Evolutionary conservation across 192 early-diverging fungal species (phyloP), one percentile per base, ranked within the genome.

Genomic region (Linderina pennispora): DNA sequence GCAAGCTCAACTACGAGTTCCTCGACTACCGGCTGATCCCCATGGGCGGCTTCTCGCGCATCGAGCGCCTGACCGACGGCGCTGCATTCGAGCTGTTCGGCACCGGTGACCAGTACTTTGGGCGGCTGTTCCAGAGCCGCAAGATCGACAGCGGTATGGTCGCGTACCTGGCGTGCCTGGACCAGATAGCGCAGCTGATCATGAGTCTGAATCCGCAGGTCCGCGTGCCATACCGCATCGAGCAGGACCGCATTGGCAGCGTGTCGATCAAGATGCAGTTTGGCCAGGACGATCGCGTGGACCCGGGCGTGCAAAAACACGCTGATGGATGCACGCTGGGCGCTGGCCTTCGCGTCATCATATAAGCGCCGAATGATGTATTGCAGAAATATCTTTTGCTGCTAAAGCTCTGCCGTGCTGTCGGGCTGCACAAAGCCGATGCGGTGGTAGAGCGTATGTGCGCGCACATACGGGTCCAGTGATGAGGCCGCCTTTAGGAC

Each of bases 271-370:
- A 74, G 42, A 64, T 89, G 14, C 90, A 93, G 64, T 90, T 95
- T 62, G 88, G 85, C 24, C 85, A 91, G 48, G 92, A 92, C 41
- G 94, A 98, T n/a, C 38, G 54, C 75, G 23, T 98, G 94, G 94
- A 95, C 94, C 11, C 77, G 76, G 39, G 94, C 92, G 9, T 76
- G 94, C 11, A 90, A 87, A 53, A 92, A 88, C 65, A 85, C 84
- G 48, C 71, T 98, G 23, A 84, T 90, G 42, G 80, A 95, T 53
- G 78, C 87, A n/a, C 92, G 92, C 45, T 94, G 88, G 88, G 80
- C 87, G 13, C 65, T 92, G 43, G 85, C 86, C 6, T 91, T 86
- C 65, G 82, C 82, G 14, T 73, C 70, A 2, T 65, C 70, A 6
- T 62, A 70, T 31, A n/a, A n/a, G n/a, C n/a, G n/a, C n/a, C n/a